phyloP scores from a whole-genome alignment of 345 rosid species.

The Eucalyptus sp. region DNA sequence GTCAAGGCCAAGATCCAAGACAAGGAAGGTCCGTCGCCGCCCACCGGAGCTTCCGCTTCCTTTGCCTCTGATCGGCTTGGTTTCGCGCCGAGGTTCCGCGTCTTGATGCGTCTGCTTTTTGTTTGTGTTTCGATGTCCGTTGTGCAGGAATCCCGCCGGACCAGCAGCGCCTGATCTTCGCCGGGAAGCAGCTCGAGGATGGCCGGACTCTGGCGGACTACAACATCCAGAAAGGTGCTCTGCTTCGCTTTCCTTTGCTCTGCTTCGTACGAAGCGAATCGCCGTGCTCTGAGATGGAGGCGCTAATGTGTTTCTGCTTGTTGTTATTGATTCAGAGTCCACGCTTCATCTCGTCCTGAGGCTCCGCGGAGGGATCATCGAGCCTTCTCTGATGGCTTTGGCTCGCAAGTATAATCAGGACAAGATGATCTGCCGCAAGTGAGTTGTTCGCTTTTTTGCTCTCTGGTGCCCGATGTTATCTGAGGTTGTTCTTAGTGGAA shows the following conservation, averaged over 20 bases:
- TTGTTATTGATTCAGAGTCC: conserved; percentile 25
- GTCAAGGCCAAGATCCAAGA: conserved; percentile 92
- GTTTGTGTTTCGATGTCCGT: neutral
- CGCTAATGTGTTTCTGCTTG: neutral
- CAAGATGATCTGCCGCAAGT: conserved; percentile 93
- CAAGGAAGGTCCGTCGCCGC: conserved; percentile 46
- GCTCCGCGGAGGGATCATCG: conserved; percentile 85
- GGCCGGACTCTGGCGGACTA: conserved; percentile 89
- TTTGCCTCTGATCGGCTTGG: neutral
- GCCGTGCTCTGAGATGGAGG: neutral
- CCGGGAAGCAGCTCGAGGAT: conserved; percentile 92
- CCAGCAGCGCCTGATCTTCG: conserved; percentile 82
- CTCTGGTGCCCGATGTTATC: neutral
- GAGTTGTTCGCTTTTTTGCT: neutral
- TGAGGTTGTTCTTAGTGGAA: neutral
- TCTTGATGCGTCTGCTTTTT: neutral
- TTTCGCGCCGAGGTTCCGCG: neutral
- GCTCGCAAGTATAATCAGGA: conserved; percentile 89
- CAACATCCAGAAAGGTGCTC: conserved; percentile 78
- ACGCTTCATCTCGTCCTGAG: conserved; percentile 84
- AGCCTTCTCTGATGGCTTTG: conserved; percentile 90
- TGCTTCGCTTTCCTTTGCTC: neutral
- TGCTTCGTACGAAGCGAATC: neutral
- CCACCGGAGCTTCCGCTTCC: neutral
- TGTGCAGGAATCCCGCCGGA: conserved; percentile 77